A percentile compares a stretch with the other conserved stretches of the same genome.
phyloP scores from a whole-genome alignment of 2,329 filamentous ascomycete genomes.

The Waltergamsia citrina region DNA sequence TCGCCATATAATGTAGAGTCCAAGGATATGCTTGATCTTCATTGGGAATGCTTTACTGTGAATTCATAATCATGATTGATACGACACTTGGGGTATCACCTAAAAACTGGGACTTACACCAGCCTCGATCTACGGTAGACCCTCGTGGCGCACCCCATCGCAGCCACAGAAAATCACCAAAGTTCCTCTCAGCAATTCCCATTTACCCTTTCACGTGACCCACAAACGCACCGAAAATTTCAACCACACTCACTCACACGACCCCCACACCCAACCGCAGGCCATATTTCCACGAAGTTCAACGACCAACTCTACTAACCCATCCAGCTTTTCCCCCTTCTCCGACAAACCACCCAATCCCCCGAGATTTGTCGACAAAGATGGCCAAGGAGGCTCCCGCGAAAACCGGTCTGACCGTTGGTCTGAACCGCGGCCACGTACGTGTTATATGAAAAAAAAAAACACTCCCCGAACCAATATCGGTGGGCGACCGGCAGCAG shows the following conservation, averaged over 20 bases:
- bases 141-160: no score
- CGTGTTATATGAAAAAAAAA: slow-evolving; percentile 29
- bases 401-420: slow-evolving; percentile 49
- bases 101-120: no score
- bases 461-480: neutral
- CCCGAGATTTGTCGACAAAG: slow-evolving; percentile 15
- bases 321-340: slow-evolving; percentile 17
- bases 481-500: no score
- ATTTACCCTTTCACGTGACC: slow-evolving; percentile 7
- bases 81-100: no score
- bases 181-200: no score
- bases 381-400: slow-evolving; percentile 53
- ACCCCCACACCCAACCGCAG: slow-evolving; percentile 2
- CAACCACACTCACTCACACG: neutral
- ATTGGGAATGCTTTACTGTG: no score
- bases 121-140: no score
- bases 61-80: no score
- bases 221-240: slow-evolving; percentile 4
- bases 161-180: no score
- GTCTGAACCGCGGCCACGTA: slow-evolving; percentile 58
- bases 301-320: slow-evolving; percentile 18
- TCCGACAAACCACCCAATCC: slow-evolving; percentile 15
- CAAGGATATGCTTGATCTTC: no score
- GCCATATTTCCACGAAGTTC: neutral
- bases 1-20: no score